These are phyloP conservation scores for Fibroporia radiculosa DNA, from an alignment of 768 basidiomycete species.

Conservation along the genomic window DNA sequence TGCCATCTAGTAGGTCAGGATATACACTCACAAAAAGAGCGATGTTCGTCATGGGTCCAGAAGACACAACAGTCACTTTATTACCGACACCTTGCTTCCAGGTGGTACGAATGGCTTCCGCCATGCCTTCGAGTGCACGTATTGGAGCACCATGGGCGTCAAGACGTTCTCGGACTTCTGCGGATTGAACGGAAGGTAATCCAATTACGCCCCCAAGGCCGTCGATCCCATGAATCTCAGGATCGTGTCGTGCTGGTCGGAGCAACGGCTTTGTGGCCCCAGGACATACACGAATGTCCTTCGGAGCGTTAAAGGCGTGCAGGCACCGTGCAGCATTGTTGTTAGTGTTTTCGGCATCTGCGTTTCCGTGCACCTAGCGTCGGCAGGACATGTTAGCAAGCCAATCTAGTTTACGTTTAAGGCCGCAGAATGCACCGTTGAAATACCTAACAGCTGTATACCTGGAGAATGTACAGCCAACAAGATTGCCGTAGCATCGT, in stretches of 20 bases:
- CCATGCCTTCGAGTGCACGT: slow-evolving; percentile 66
- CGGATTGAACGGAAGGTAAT: slow-evolving; percentile 43
- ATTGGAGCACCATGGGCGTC: slow-evolving; percentile 33
- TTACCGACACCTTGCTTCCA: slow-evolving; percentile 54
- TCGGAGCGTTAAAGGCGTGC: slow-evolving; percentile 61
- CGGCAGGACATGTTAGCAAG: background rate
- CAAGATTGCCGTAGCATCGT: slow-evolving; percentile 82
- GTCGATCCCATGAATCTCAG: slow-evolving; percentile 76
- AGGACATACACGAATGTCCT: slow-evolving; percentile 50
- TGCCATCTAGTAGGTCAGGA: slow-evolving; percentile 42
- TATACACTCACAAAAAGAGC: slow-evolving; percentile 32
- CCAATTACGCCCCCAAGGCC: slow-evolving; percentile 84
- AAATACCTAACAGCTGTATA: slow-evolving; percentile 72
- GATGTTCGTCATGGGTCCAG: slow-evolving; percentile 82
- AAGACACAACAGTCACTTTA: slow-evolving; percentile 65
- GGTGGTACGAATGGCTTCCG: slow-evolving; percentile 38
- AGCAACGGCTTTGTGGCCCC: slow-evolving; percentile 69
- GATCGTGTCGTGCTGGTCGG: slow-evolving; percentile 51
- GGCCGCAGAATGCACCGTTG: slow-evolving; percentile 44
- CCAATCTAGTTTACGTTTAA: background rate
- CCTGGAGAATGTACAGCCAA: slow-evolving; percentile 61
- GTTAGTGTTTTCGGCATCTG: slow-evolving; percentile 49
- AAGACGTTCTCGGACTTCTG: slow-evolving; percentile 43
- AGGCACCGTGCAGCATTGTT: slow-evolving; percentile 75
- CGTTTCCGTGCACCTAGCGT: slow-evolving; percentile 76